A percentile compares a stretch with the other conserved stretches of the same genome.
These are phyloP conservation scores for Fusarium proliferatum DNA, from an alignment of 2,329 filamentous ascomycete species.

Conservation along the genomic window DNA sequence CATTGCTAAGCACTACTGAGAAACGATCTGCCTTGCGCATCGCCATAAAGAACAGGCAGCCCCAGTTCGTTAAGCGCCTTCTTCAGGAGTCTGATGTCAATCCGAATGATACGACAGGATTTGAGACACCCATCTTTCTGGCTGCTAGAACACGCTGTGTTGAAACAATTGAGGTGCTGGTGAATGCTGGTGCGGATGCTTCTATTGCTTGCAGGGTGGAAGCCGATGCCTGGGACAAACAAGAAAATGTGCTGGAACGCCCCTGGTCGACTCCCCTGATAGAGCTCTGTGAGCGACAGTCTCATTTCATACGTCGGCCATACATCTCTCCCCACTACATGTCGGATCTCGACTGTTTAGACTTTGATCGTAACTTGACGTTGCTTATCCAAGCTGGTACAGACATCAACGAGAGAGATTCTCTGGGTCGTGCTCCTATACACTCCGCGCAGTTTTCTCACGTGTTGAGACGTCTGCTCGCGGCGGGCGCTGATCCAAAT, in stretches of 20 bases:
- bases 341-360: not conserved
- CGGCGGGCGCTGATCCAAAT: constrained; percentile 42
- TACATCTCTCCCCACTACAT: not conserved
- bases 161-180: constrained; percentile 38
- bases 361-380: constrained; percentile 15
- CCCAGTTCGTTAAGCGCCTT: constrained; percentile 43
- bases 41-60: constrained; percentile 34
- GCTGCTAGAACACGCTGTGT: constrained; percentile 12
- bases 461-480: constrained; percentile 29
- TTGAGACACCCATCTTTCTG: constrained; percentile 40
- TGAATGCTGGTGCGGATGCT: constrained; percentile 48
- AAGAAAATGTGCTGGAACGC: not conserved
- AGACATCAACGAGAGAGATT: constrained; percentile 34
- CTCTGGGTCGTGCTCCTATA: constrained; percentile 28
- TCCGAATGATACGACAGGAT: constrained; percentile 42
- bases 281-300: not conserved
- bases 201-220: constrained; percentile 26
- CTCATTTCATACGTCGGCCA: not conserved
- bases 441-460: constrained; percentile 22
- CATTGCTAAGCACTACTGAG: constrained; percentile 38
- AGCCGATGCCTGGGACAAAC: not conserved
- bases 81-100: constrained; percentile 48
- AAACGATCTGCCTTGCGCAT: constrained; percentile 45
- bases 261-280: constrained; percentile 3
- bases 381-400: constrained; percentile 40